phyloP scores from a whole-genome alignment of 257 asterid genomes.

The Solanum tarapatanum region DNA sequence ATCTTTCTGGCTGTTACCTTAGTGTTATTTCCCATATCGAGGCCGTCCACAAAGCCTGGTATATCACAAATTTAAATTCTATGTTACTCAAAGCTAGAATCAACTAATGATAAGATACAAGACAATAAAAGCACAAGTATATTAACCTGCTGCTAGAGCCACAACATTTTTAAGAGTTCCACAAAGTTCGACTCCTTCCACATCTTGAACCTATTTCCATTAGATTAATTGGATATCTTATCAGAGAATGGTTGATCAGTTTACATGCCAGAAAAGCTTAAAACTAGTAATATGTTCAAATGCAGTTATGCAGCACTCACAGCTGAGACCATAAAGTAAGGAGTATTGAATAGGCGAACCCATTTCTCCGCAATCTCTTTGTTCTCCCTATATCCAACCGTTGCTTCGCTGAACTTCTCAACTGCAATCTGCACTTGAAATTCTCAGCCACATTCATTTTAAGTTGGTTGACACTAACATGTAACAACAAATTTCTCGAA shows the following conservation, averaged over 20 bases:
- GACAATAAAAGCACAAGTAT: neutral
- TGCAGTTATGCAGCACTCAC: conserved; percentile 36
- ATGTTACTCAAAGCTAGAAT: neutral
- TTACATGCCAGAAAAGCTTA: neutral
- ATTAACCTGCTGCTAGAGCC: conserved; percentile 79
- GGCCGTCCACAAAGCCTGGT: conserved; percentile 81
- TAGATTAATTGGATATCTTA: neutral
- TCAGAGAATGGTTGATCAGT: neutral
- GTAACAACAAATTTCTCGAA: neutral
- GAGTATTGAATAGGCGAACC: conserved; percentile 69
- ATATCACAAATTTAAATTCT: neutral
- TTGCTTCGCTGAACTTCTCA: conserved; percentile 90
- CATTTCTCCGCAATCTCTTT: conserved; percentile 70
- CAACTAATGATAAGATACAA: neutral
- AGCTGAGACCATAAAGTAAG: conserved; percentile 63
- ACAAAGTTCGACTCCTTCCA: conserved; percentile 91
- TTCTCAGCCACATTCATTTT: neutral
- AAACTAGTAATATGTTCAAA: neutral
- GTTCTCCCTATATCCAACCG: conserved; percentile 61
- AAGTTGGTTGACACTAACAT: neutral
- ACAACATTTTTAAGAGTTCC: conserved; percentile 83
- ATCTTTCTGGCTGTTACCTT: conserved; percentile 34
- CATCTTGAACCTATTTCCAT: conserved; percentile 66
- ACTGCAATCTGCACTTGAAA: conserved; percentile 52
- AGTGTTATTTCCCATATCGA: conserved; percentile 93